phyloP scores from a whole-genome alignment of 169 alveolate species.

The Haemoproteus tartakovskyi region DNA sequence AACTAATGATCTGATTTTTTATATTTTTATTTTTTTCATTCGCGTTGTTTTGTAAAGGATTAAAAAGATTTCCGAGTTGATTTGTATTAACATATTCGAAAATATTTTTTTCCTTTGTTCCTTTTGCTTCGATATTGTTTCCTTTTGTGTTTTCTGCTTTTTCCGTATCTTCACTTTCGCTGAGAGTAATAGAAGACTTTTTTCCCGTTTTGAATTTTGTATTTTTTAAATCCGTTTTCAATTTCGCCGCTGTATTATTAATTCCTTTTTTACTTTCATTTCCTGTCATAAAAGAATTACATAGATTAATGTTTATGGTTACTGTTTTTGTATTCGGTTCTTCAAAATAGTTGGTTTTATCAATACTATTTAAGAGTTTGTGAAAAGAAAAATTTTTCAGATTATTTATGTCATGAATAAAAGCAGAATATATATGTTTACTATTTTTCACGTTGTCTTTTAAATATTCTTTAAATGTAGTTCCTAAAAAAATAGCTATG shows the following conservation, averaged over 20 bases:
- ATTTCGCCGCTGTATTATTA: too few species aligned
- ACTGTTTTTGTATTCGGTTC: too few species aligned
- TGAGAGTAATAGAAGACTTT: too few species aligned
- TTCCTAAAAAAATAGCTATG: constrained; percentile 11
- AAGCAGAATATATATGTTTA: constrained; percentile 26
- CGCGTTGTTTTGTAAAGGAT: constrained; percentile 16
- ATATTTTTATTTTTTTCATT: constrained; percentile 6
- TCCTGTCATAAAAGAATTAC: too few species aligned
- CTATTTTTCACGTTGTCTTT: constrained; percentile 35
- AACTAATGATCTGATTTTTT: constrained; percentile 15
- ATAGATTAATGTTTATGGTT: too few species aligned
- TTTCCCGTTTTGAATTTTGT: too few species aligned
- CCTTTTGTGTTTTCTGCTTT: too few species aligned
- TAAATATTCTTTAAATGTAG: constrained; percentile 21
- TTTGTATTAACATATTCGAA: constrained; percentile 8
- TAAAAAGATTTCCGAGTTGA: constrained; percentile 16
- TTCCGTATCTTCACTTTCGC: too few species aligned
- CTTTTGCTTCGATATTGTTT: too few species aligned
- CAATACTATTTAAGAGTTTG: constrained; percentile 9
- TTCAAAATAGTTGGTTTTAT: constrained; percentile 28
- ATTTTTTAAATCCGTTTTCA: too few species aligned
- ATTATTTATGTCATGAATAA: constrained; percentile 16
- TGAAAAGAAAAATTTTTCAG: constrained; percentile 30
- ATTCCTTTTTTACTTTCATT: too few species aligned
- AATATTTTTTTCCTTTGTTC: background rate